Conservation (phyloP, 139 green algal genomes). For the Spirogloea muscicola region DNA sequence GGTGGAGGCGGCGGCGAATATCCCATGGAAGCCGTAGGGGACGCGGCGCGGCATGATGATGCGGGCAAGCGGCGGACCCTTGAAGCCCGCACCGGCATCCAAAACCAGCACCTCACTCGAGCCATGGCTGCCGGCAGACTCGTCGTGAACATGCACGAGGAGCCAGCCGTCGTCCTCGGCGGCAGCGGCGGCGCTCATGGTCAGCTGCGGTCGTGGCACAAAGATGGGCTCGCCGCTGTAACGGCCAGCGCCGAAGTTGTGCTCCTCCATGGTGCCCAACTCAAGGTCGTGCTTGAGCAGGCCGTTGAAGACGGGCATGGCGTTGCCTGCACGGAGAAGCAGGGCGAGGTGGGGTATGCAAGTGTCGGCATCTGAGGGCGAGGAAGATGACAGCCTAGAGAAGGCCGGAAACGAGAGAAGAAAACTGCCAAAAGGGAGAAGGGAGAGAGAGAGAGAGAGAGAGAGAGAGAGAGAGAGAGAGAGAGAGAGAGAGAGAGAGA, state of each 20-base stretch:
- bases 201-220: conserved; percentile 49
- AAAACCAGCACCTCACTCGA: conserved; percentile 57
- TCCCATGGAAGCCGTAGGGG: conserved; percentile 67
- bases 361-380: too few species aligned
- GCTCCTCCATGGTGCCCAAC: background rate
- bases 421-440: background rate
- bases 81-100: conserved; percentile 56
- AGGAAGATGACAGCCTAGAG: too few species aligned
- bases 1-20: conserved; percentile 45
- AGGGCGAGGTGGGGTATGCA: background rate
- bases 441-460: conserved; percentile 8
- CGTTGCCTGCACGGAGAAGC: conserved; percentile 1
- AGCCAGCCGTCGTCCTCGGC: conserved; percentile 71
- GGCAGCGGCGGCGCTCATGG: background rate
- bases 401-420: background rate
- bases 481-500: background rate
- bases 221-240: conserved; percentile 67
- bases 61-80: conserved; percentile 49
- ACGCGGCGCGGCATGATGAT: conserved; percentile 63
- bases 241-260: conserved; percentile 43
- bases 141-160: conserved; percentile 63
- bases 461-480: conserved; percentile 3
- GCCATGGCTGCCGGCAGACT: background rate
- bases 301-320: conserved; percentile 12
- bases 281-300: conserved; percentile 20